Conservation (phyloP, 106 monocot genomes). For the Acanthochlamys bracteata region DNA sequence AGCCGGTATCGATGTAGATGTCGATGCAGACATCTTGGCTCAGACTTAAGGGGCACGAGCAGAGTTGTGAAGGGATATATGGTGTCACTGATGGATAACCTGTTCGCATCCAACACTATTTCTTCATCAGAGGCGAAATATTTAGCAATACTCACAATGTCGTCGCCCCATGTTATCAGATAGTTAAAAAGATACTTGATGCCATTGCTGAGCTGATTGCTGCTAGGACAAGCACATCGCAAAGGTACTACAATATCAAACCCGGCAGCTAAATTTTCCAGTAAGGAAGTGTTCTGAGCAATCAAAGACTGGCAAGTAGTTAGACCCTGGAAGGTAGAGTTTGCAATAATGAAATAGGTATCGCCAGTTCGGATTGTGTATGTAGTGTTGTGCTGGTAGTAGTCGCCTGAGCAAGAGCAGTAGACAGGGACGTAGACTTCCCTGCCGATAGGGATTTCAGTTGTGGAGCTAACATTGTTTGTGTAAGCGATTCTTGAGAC, state of each 20-base stretch:
- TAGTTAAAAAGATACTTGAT: constrained; percentile 55
- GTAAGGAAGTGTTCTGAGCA: constrained; percentile 42
- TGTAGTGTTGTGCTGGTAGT: constrained; percentile 13
- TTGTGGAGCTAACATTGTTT: no score
- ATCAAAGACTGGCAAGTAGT: constrained; percentile 85
- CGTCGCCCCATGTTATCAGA: constrained; percentile 33
- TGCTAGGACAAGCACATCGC: constrained; percentile 72
- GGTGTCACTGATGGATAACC: constrained; percentile 2
- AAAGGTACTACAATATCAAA: constrained; percentile 34
- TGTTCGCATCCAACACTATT: constrained; percentile 41
- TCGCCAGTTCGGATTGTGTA: background rate
- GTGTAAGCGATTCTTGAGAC: no score
- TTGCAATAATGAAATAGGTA: constrained; percentile 12
- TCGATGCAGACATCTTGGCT: constrained; percentile 15
- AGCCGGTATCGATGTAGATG: background rate
- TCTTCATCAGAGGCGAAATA: constrained; percentile 19
- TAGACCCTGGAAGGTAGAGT: constrained; percentile 76
- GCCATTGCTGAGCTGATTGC: constrained; percentile 36
- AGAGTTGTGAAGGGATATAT: constrained; percentile 68
- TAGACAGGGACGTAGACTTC: constrained; percentile 10
- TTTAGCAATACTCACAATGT: constrained; percentile 25
- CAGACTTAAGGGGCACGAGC: constrained; percentile 41
- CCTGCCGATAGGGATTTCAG: no score
- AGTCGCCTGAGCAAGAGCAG: constrained; percentile 14
- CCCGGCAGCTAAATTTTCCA: constrained; percentile 18